phyloP scores from a whole-genome alignment of 1,284 basidiomycete genomes.

The Ganoderma boninense region DNA sequence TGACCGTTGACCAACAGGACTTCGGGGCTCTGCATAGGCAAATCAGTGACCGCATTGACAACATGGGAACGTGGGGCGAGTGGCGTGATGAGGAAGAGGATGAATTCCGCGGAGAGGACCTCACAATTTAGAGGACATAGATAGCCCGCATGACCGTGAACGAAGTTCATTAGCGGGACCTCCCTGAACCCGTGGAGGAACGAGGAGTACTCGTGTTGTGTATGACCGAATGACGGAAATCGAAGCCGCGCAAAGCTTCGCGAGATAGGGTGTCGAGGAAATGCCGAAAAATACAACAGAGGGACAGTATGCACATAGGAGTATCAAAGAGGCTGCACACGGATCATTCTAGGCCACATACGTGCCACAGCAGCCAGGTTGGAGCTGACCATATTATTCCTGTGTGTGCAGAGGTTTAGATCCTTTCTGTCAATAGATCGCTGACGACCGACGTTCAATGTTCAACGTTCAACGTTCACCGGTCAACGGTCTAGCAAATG shows the following conservation, averaged over 20 bases:
- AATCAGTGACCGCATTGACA: not conserved
- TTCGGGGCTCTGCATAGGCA: constrained; percentile 51
- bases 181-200: not conserved
- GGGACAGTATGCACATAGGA: constrained; percentile 54
- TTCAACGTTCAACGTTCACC: too few species aligned
- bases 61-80: constrained; percentile 31
- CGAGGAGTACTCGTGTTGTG: constrained; percentile 54
- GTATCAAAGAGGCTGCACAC: not conserved
- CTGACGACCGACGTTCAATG: constrained; percentile 36
- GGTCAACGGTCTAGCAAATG: too few species aligned
- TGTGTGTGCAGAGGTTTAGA: not conserved
- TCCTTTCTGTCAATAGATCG: not conserved
- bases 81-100: constrained; percentile 60
- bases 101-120: constrained; percentile 54
- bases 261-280: constrained; percentile 57
- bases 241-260: constrained; percentile 65
- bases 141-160: constrained; percentile 62
- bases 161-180: not conserved
- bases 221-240: constrained; percentile 58
- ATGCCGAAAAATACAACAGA: constrained; percentile 64
- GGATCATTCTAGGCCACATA: constrained; percentile 28
- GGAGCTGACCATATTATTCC: constrained; percentile 44
- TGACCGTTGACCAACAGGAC: constrained; percentile 57
- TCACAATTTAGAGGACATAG: constrained; percentile 58
- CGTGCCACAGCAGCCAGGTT: constrained; percentile 62